phyloP scores from a whole-genome alignment of 371 early-diverging fungal genomes.

The Actinomortierella wolfii region DNA sequence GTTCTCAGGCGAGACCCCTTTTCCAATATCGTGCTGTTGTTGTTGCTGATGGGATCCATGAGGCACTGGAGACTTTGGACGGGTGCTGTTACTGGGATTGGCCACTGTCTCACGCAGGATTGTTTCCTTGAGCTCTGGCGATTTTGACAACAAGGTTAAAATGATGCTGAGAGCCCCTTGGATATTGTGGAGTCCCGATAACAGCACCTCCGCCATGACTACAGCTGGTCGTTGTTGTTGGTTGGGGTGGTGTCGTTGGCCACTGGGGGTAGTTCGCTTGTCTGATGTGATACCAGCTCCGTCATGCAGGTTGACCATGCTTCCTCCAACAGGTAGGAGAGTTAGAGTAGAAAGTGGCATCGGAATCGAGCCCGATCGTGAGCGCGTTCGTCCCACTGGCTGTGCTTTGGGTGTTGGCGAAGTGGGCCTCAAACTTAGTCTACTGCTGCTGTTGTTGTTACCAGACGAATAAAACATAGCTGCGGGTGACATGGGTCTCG shows the following conservation, averaged over 20 bases:
- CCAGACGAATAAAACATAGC: constrained; percentile 1
- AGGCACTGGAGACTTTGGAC: too few species aligned
- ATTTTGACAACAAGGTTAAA: constrained; percentile 14
- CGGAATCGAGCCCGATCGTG: too few species aligned
- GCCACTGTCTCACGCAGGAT: constrained; percentile 26
- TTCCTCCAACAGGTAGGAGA: too few species aligned
- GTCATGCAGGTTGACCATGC: not conserved
- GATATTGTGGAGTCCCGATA: constrained; percentile 22
- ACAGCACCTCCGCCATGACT: constrained; percentile 16
- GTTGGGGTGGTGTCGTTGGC: not conserved
- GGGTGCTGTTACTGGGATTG: constrained; percentile 3
- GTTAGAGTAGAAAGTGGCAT: too few species aligned
- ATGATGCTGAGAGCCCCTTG: constrained; percentile 24
- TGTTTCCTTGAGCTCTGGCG: constrained; percentile 26
- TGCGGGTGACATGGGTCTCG: constrained; percentile 8
- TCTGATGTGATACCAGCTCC: constrained; percentile 3
- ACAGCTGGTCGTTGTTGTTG: constrained; percentile 16
- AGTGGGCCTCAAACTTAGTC: too few species aligned
- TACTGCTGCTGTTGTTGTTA: too few species aligned
- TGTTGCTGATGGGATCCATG: constrained; percentile 4
- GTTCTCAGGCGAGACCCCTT: not conserved
- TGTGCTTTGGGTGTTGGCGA: too few species aligned
- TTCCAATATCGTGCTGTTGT: not conserved
- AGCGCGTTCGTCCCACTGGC: too few species aligned
- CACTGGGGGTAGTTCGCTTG: not conserved